A percentile compares a stretch with the other conserved stretches of the same genome.
Conservation (phyloP, 164 flowering plant genomes). For the Cinnamomum micranthum region DNA sequence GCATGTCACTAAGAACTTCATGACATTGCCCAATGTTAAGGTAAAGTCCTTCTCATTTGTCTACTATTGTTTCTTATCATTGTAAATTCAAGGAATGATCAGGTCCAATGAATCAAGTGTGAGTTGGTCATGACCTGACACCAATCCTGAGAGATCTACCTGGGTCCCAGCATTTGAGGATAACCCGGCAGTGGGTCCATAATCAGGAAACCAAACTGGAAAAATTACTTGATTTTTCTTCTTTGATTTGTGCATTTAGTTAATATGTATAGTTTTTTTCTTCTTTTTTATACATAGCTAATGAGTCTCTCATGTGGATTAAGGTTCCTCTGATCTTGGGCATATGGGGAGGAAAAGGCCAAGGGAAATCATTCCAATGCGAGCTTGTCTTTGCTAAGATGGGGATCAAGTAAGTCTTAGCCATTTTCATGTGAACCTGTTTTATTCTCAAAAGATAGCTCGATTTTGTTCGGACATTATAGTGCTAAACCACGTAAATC, state of each 20-base stretch:
- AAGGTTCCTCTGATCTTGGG: constrained; percentile 57
- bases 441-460: too few relatives aligned
- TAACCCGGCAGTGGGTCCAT: too few relatives aligned
- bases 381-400: constrained; percentile 54
- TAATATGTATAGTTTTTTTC: not conserved
- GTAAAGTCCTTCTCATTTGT: constrained; percentile 10
- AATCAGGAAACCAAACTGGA: too few relatives aligned
- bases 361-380: constrained; percentile 63
- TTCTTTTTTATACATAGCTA: not conserved
- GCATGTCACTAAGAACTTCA: constrained; percentile 55
- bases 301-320: not conserved
- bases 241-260: not conserved
- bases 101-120: too few relatives aligned
- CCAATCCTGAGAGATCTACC: not conserved
- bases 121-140: not conserved
- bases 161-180: too few relatives aligned
- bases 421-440: not conserved
- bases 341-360: constrained; percentile 68
- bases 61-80: not conserved
- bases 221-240: too few relatives aligned
- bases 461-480: too few relatives aligned
- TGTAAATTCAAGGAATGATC: too few relatives aligned
- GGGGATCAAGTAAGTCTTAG: constrained; percentile 38
- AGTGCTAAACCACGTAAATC: too few relatives aligned
- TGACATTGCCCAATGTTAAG: constrained; percentile 59